Base-by-base conservation (phyloP, 1,284 basidiomycete genomes). In the Rugosomyces carneus region DNA sequence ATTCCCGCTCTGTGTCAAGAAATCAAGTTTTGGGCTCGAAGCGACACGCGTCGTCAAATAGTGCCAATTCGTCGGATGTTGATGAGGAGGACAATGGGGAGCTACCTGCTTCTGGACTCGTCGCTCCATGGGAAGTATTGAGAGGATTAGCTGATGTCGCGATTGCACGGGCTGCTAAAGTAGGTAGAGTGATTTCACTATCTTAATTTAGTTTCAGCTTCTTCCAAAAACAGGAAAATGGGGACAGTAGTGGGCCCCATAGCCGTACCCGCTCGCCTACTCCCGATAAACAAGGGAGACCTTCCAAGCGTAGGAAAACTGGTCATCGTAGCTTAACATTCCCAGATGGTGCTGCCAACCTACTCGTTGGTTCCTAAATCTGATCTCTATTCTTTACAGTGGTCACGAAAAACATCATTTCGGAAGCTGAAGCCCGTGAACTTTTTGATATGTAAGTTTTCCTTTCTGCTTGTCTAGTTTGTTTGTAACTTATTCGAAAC, bases 121-220 rank as follows among this genome's bases (percentile, higher is more conserved):
- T 89, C 47, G 88, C 88, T 5, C 87, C 87, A 37, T 87, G 85
- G 81, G 85, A 89, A 65, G 88, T 89, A 32, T 68, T 90, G 43
- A 73, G 85, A 52, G 84, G 85, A 40, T 64, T 90, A 47, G 87
- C 87, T 23, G 84, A 89, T 66, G 84, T 88, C 34, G 86, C 86
- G 23, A 80, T 81, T 47, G 78, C 87, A 60, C 73, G 82, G 46
- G 85, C 84, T 52, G 80, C 80, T 42, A 84, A 84, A 73, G 86
- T 83, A 58, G 49, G 68, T 59, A 49, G 44, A 42, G 47, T 19
- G 24, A 40, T 20, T 21, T 40, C 15, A 24, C 8, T 26, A 16
- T 7, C 34, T 38, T 42, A 47, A 50, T 48, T 45, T 46, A 49
- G 37, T 50, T 48, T 51, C 45, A 40, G 42, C 27, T 43, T 43